phyloP scores from a whole-genome alignment of 305 asterid species.

The Rubia occidens region DNA sequence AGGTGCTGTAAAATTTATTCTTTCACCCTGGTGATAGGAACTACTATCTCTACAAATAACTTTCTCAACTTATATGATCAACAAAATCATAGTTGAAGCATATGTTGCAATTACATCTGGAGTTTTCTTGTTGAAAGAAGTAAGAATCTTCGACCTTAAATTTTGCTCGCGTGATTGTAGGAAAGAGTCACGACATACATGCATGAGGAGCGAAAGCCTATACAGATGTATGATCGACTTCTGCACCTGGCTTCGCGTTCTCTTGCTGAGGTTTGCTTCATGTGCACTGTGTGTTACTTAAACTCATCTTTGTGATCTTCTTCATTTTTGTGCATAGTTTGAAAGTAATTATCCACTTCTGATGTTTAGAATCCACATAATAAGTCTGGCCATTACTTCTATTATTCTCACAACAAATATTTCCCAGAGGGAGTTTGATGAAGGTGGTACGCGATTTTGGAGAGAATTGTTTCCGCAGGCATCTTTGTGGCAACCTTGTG shows the following conservation, averaged over 20 bases:
- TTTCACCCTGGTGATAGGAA: neutral
- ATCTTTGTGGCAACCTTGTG: slow-evolving; percentile 72
- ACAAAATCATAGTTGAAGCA: neutral
- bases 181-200: slow-evolving; percentile 18
- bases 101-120: neutral
- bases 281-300: neutral
- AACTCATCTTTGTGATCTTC: neutral
- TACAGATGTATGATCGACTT: slow-evolving; percentile 54
- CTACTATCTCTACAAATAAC: neutral
- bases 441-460: slow-evolving; percentile 49
- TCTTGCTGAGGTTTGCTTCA: slow-evolving; percentile 50
- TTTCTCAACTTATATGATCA: too few species aligned
- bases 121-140: neutral
- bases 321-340: too few species aligned
- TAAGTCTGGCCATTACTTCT: neutral
- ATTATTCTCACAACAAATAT: neutral
- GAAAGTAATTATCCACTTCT: too few species aligned
- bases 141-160: neutral
- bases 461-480: slow-evolving; percentile 51
- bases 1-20: neutral
- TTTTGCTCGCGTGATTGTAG: slow-evolving; percentile 27
- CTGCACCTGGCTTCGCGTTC: slow-evolving; percentile 60
- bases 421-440: slow-evolving; percentile 40
- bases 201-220: slow-evolving; percentile 25
- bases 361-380: too few species aligned